Evolutionary conservation across 1,139 yeast genomes (phyloP).

Genomic region (Protomyces arabidopsidicola): DNA sequence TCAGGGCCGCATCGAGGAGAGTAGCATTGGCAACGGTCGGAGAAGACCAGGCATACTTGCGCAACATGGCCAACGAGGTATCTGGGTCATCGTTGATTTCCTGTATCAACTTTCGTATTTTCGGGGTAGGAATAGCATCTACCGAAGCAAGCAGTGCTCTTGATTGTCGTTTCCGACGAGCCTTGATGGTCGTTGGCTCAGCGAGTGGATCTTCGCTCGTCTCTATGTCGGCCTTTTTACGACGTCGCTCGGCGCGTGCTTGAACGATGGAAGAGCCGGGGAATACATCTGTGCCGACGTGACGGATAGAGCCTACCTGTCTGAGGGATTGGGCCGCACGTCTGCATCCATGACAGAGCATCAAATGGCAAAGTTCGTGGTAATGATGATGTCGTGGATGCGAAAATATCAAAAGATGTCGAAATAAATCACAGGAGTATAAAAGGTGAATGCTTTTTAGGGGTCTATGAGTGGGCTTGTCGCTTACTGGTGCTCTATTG

Average conservation of each 20-base stretch:
- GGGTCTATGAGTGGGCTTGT: not conserved
- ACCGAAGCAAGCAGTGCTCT: not conserved
- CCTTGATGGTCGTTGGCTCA: not conserved
- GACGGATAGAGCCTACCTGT: not conserved
- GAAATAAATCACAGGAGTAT: not conserved
- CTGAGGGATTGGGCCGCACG: not conserved
- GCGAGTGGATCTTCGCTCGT: not conserved
- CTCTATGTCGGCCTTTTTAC: not conserved
- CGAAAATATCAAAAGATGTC: too few species aligned
- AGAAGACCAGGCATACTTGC: slow-evolving; percentile 6
- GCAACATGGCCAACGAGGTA: not conserved
- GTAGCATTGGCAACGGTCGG: slow-evolving; percentile 1
- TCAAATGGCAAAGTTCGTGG: not conserved
- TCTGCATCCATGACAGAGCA: not conserved
- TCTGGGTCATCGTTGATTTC: not conserved
- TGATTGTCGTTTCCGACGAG: not conserved
- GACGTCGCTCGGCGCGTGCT: not conserved
- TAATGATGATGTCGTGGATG: too few species aligned
- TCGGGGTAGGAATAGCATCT: not conserved
- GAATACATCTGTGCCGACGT: not conserved
- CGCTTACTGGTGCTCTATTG: not conserved
- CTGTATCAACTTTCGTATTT: not conserved
- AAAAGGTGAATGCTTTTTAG: not conserved
- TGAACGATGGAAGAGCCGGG: not conserved
- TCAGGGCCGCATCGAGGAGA: not conserved